Evolutionary conservation across 768 basidiomycete genomes (phyloP).

Genomic region (Rhodotorula taiwanensis): DNA sequence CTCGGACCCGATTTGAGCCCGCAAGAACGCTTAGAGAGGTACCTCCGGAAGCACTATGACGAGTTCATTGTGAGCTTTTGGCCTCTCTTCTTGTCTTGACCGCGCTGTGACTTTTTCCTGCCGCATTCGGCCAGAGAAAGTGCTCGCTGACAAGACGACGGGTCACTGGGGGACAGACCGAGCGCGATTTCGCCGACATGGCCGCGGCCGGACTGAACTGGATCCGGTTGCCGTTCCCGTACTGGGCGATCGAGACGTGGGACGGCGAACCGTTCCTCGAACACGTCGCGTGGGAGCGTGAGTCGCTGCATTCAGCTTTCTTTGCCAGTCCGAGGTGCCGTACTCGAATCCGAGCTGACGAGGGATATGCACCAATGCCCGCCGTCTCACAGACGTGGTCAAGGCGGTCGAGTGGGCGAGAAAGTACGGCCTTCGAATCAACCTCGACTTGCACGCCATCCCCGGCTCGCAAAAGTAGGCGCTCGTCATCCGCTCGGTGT

Average conservation of each 20-base stretch:
- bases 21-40: background rate
- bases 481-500: background rate
- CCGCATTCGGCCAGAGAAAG: background rate
- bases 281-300: constrained; percentile 65
- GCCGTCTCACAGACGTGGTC: constrained; percentile 58
- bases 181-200: constrained; percentile 85
- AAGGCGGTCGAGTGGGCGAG: constrained; percentile 89
- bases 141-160: background rate
- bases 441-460: constrained; percentile 74
- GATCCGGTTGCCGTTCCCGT: constrained; percentile 80
- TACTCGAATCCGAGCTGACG: no score
- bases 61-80: constrained; percentile 90
- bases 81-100: no score
- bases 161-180: constrained; percentile 55
- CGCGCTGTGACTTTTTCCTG: background rate
- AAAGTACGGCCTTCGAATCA: constrained; percentile 92
- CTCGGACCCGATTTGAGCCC: constrained; percentile 63
- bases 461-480: constrained; percentile 59
- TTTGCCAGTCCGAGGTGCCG: no score
- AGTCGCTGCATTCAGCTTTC: constrained; percentile 44
- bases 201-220: constrained; percentile 90
- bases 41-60: constrained; percentile 58
- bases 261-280: constrained; percentile 73
- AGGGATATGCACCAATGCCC: no score
- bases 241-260: constrained; percentile 82